Conservation (phyloP, 2,329 filamentous ascomycete genomes). For the Fonsecaea pedrosoi region DNA sequence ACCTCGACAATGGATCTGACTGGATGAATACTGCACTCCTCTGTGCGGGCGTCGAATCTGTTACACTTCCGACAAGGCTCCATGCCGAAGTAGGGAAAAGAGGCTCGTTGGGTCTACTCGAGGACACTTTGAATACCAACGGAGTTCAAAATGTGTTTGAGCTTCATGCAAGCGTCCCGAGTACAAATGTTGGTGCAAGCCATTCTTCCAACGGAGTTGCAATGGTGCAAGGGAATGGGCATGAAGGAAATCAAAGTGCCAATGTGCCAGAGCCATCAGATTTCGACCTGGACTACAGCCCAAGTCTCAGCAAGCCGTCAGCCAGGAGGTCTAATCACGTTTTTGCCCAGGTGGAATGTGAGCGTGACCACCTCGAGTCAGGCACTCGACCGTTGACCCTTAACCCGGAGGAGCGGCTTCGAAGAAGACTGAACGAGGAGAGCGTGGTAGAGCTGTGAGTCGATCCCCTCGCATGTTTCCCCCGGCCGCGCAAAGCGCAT, state of each 20-base stretch:
- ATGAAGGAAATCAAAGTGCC: conserved; percentile 6
- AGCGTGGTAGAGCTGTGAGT: conserved; percentile 37
- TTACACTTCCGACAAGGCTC: conserved; percentile 77
- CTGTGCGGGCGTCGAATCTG: conserved; percentile 76
- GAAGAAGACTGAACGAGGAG: conserved; percentile 35
- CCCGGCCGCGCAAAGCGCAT: background rate
- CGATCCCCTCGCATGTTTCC: background rate
- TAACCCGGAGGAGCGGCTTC: conserved; percentile 34
- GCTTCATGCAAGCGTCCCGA: conserved; percentile 68
- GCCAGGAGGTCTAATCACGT: conserved; percentile 43
- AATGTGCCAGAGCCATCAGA: conserved; percentile 31
- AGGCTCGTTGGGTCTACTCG: conserved; percentile 67
- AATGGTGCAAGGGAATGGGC: conserved; percentile 11
- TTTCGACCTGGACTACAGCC: conserved; percentile 51
- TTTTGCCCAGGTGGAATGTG: conserved; percentile 36
- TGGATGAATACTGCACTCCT: conserved; percentile 86
- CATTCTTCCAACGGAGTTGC: conserved; percentile 22
- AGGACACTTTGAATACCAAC: conserved; percentile 72
- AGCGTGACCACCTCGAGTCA: conserved; percentile 27
- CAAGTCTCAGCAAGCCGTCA: conserved; percentile 49
- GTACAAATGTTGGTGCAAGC: conserved; percentile 14
- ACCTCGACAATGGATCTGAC: conserved; percentile 66
- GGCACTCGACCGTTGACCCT: conserved; percentile 20
- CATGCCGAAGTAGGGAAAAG: conserved; percentile 53
- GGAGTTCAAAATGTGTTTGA: conserved; percentile 82